Evolutionary conservation across 148 eudicot genomes (phyloP).

Genomic region (Vaccinium darrowii): DNA sequence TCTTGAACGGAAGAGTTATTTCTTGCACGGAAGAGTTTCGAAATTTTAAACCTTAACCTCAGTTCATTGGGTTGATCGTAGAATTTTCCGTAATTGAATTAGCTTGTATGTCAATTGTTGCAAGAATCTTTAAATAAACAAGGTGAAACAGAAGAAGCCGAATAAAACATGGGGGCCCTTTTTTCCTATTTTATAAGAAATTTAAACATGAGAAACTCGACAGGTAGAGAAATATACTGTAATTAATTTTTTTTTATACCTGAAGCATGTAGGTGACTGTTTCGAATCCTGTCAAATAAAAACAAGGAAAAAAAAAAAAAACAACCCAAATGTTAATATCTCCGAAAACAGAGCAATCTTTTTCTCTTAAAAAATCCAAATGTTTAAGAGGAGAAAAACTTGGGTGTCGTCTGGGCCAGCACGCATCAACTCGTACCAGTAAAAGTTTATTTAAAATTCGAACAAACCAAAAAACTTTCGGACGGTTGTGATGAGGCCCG

Average conservation of each 20-base stretch:
- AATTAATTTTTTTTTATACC: conserved; percentile 30
- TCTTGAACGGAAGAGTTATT: too few relatives aligned
- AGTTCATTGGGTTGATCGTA: too few relatives aligned
- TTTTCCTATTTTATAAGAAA: background rate
- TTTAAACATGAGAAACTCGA: background rate
- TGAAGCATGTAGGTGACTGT: conserved; percentile 94
- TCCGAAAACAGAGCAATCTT: background rate
- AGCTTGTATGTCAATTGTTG: background rate
- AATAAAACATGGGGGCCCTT: background rate
- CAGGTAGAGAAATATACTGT: background rate
- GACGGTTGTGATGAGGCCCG: too few relatives aligned
- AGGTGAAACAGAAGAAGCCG: background rate
- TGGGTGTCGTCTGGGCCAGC: too few relatives aligned
- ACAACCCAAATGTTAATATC: background rate
- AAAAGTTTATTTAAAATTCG: too few relatives aligned
- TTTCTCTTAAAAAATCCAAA: background rate
- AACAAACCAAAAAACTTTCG: too few relatives aligned
- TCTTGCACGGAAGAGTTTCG: too few relatives aligned
- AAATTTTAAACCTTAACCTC: too few relatives aligned
- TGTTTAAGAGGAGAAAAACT: background rate
- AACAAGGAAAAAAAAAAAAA: conserved; percentile 5
- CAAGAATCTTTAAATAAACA: background rate
- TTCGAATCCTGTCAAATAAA: conserved; percentile 64
- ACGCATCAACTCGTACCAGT: too few relatives aligned
- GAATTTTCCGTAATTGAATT: background rate